Percentiles rank a stretch among this genome's conserved stretches.
Conservation (phyloP, 73 alveolate species). For the Effrenium voratum region DNA sequence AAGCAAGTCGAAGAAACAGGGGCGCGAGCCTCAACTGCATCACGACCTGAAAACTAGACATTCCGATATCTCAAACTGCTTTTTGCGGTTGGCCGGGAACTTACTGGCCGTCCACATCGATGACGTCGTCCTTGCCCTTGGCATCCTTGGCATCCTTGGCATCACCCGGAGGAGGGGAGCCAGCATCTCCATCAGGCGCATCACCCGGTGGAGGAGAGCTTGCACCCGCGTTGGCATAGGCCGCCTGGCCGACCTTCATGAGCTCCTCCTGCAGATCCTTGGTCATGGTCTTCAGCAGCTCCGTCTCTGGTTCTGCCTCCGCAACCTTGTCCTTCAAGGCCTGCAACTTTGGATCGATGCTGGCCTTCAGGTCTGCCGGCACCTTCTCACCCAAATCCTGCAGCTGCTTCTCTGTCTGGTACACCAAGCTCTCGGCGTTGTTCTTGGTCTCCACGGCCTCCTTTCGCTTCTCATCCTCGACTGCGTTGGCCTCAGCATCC, state of each 20-base stretch:
- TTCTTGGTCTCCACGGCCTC: conserved; percentile 24
- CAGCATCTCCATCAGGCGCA: not conserved
- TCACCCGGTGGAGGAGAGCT: not conserved
- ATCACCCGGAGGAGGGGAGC: conserved; percentile 36
- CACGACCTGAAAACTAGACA: no score
- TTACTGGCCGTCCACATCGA: conserved; percentile 35
- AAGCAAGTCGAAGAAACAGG: no score
- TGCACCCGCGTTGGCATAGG: not conserved
- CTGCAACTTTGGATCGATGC: conserved; percentile 11
- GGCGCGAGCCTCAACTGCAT: no score
- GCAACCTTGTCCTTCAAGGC: conserved; percentile 17
- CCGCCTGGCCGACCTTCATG: conserved; percentile 52
- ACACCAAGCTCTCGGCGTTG: conserved; percentile 84
- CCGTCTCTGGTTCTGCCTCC: conserved; percentile 4
- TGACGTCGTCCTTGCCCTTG: conserved; percentile 30
- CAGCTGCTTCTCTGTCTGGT: conserved; percentile 87
- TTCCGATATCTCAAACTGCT: no score
- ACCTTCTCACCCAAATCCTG: conserved; percentile 76
- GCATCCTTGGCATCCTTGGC: conserved; percentile 23
- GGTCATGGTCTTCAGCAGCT: conserved; percentile 23
- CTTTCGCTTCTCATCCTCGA: not conserved
- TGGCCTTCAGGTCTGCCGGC: conserved; percentile 68
- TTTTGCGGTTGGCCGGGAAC: no score
- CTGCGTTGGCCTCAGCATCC: conserved; percentile 53
- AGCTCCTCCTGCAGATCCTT: conserved; percentile 40